phyloP scores from a whole-genome alignment of 305 asterid species.

The Fraxinus dipetala region DNA sequence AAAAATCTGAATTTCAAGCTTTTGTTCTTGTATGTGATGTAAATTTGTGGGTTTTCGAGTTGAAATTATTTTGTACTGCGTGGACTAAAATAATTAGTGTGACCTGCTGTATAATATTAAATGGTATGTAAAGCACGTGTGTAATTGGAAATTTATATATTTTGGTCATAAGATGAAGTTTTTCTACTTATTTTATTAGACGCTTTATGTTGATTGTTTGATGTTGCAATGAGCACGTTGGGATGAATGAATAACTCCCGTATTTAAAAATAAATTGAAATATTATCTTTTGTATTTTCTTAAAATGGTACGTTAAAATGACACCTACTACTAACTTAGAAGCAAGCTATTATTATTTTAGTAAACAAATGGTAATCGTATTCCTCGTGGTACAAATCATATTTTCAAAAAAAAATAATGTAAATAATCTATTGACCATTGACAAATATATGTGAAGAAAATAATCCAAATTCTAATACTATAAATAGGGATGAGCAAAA shows the following conservation, averaged over 20 bases:
- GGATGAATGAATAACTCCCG: not conserved
- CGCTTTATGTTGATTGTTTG: not conserved
- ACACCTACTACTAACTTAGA: not conserved
- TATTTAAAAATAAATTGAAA: not conserved
- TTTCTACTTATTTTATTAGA: not conserved
- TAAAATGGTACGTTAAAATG: too few species aligned
- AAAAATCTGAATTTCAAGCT: not conserved
- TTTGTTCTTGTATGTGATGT: not conserved
- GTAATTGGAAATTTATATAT: not conserved
- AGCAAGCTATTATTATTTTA: not conserved
- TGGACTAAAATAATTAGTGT: not conserved
- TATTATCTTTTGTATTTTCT: not conserved
- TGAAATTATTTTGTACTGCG: not conserved
- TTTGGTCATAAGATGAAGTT: not conserved
- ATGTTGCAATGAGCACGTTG: not conserved
- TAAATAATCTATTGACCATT: not conserved
- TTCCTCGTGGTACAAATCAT: not conserved
- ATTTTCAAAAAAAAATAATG: not conserved
- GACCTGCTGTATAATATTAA: not conserved
- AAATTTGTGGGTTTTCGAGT: not conserved
- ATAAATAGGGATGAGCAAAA: not conserved
- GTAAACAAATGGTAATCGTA: not conserved
- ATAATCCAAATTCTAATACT: not conserved
- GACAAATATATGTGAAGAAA: not conserved
- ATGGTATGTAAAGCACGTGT: not conserved